Conservation (phyloP, 2,329 filamentous ascomycete genomes). For the Fusarium albosuccineum region DNA sequence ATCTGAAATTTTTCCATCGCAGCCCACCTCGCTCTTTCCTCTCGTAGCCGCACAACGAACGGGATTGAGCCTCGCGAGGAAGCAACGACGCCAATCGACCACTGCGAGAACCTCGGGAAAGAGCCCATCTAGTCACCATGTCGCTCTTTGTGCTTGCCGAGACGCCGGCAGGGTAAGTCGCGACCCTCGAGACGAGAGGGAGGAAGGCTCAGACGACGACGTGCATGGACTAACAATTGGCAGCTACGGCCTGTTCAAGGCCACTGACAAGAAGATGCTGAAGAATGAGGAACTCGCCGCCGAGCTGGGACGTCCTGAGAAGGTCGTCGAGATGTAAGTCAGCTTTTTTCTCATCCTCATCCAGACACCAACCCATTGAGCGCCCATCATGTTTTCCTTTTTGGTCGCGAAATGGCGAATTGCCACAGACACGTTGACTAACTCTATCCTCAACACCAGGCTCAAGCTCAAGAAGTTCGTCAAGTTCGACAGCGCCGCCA, state of each 20-base stretch:
- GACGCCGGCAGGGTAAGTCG: constrained; percentile 82
- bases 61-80: constrained; percentile 55
- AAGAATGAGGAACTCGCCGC: constrained; percentile 85
- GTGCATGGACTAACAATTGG: constrained; percentile 49
- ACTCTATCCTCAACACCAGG: constrained; percentile 58
- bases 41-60: constrained; percentile 51
- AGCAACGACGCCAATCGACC: constrained; percentile 49
- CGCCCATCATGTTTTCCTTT: constrained; percentile 20
- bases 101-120: constrained; percentile 50
- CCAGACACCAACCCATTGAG: constrained; percentile 12
- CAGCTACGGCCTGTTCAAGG: constrained; percentile 98
- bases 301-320: constrained; percentile 83
- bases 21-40: constrained; percentile 51
- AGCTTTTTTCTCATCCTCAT: constrained; percentile 14
- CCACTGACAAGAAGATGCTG: constrained; percentile 97
- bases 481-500: constrained; percentile 95
- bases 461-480: constrained; percentile 97
- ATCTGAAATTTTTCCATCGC: constrained; percentile 59
- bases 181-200: constrained; percentile 25
- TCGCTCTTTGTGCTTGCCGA: constrained; percentile 94
- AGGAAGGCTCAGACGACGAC: constrained; percentile 20
- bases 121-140: constrained; percentile 67
- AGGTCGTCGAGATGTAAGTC: constrained; percentile 85
- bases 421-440: constrained; percentile 8
- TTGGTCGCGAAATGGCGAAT: constrained; percentile 16